Percentiles rank a stretch among this genome's conserved stretches.
Evolutionary conservation across 1,284 basidiomycete genomes (phyloP).

Genomic region (Pseudozyma tsukubaensis): DNA sequence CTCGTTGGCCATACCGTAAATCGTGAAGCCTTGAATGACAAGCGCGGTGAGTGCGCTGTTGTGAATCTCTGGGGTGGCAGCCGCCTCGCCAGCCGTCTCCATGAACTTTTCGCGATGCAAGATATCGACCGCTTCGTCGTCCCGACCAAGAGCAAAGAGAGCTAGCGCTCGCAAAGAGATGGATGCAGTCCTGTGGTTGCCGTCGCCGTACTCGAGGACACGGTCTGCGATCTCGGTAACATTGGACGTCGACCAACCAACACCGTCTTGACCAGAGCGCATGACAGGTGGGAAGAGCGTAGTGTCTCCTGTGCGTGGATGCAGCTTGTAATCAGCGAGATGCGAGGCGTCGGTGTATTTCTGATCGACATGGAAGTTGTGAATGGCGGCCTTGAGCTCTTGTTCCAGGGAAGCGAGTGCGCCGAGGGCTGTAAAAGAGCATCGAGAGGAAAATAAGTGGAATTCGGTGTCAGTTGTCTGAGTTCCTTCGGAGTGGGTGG

Average conservation of each 20-base stretch:
- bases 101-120: slow-evolving; percentile 58
- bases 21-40: slow-evolving; percentile 55
- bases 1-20: slow-evolving; percentile 67
- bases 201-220: slow-evolving; percentile 45
- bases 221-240: slow-evolving; percentile 40
- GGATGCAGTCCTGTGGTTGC: slow-evolving; percentile 29
- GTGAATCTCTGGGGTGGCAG: slow-evolving; percentile 31
- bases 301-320: slow-evolving; percentile 25
- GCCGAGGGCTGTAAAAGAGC: slow-evolving; percentile 26
- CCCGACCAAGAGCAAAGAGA: slow-evolving; percentile 59
- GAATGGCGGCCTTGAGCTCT: slow-evolving; percentile 48
- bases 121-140: slow-evolving; percentile 60
- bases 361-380: slow-evolving; percentile 39
- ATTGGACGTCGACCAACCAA: slow-evolving; percentile 55
- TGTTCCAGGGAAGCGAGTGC: slow-evolving; percentile 50
- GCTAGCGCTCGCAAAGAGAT: slow-evolving; percentile 55
- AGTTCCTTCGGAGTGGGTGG: not conserved
- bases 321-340: slow-evolving; percentile 43
- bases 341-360: slow-evolving; percentile 56
- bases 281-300: slow-evolving; percentile 58
- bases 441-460: not conserved
- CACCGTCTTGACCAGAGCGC: slow-evolving; percentile 23
- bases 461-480: not conserved
- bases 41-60: slow-evolving; percentile 47
- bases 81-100: slow-evolving; percentile 43